phyloP scores from a whole-genome alignment of 257 asterid species.

The Nicotiana attenuata region DNA sequence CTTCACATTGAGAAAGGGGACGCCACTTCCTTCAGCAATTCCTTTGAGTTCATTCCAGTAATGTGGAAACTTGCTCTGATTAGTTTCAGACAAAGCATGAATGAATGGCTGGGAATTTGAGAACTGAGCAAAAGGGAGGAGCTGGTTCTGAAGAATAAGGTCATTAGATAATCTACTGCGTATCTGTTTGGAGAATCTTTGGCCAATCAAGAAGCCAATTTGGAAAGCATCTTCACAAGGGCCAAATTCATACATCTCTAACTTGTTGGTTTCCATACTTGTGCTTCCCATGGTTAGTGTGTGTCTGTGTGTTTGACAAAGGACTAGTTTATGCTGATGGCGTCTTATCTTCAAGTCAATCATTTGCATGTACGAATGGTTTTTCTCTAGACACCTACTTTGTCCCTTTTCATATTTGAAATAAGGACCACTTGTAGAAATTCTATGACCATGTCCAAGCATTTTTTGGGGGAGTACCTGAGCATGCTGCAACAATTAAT shows the following conservation, averaged over 20 bases:
- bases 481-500: no score
- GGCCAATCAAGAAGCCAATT: slow-evolving; percentile 62
- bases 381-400: no score
- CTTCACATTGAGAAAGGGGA: slow-evolving; percentile 60
- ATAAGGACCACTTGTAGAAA: no score
- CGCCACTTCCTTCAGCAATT: slow-evolving; percentile 66
- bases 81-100: slow-evolving; percentile 37
- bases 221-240: slow-evolving; percentile 45
- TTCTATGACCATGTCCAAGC: no score
- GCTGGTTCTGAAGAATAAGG: slow-evolving; percentile 61
- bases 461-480: no score
- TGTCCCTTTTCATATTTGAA: no score
- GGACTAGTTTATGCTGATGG: not conserved
- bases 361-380: not conserved
- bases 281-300: slow-evolving; percentile 8
- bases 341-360: not conserved
- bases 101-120: slow-evolving; percentile 45
- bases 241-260: slow-evolving; percentile 63
- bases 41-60: slow-evolving; percentile 84
- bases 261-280: slow-evolving; percentile 12
- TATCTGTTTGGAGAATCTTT: slow-evolving; percentile 48
- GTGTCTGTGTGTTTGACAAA: not conserved
- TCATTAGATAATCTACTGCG: slow-evolving; percentile 58
- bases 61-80: slow-evolving; percentile 45
- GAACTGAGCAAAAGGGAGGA: slow-evolving; percentile 66